A percentile compares a stretch with the other conserved stretches of the same genome.
Conservation (phyloP, 2,329 filamentous ascomycete species). For the Didymellaceae sp. region DNA sequence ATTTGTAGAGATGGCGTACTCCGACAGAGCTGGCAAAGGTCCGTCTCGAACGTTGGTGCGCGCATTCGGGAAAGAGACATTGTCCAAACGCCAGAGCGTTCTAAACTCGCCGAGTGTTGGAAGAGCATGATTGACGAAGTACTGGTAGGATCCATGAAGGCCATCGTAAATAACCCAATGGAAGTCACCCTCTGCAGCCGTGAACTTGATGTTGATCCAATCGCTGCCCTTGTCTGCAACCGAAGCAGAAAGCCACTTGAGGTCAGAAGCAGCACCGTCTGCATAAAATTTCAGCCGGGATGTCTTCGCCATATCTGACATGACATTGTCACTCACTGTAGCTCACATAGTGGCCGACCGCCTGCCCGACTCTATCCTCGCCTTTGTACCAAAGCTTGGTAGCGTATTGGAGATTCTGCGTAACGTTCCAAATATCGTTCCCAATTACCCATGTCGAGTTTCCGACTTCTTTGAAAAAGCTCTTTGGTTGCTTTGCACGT, state of each 20-base stretch:
- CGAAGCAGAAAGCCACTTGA: constrained; percentile 56
- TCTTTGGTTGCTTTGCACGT: constrained; percentile 32
- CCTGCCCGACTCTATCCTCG: constrained; percentile 51
- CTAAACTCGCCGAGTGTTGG: constrained; percentile 59
- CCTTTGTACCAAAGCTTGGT: constrained; percentile 52
- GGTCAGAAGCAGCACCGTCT: constrained; percentile 57
- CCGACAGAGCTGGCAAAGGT: constrained; percentile 52
- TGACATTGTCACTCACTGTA: constrained; percentile 46
- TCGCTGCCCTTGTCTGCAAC: constrained; percentile 51
- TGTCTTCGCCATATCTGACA: not conserved
- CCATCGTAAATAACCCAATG: constrained; percentile 61
- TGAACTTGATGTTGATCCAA: constrained; percentile 59
- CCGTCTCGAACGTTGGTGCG: constrained; percentile 56
- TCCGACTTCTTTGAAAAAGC: constrained; percentile 44
- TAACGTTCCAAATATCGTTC: constrained; percentile 53
- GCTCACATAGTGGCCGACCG: constrained; percentile 54
- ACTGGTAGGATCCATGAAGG: constrained; percentile 62
- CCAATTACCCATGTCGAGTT: constrained; percentile 49
- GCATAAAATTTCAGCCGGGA: constrained; percentile 18
- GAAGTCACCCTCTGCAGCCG: constrained; percentile 56
- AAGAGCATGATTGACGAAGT: constrained; percentile 59
- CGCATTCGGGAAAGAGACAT: constrained; percentile 56
- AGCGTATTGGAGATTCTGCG: constrained; percentile 48
- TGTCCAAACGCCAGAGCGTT: constrained; percentile 59
- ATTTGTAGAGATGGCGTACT: constrained; percentile 55